phyloP scores from a whole-genome alignment of 1,284 basidiomycete species.

The Takashimella koratensis region DNA sequence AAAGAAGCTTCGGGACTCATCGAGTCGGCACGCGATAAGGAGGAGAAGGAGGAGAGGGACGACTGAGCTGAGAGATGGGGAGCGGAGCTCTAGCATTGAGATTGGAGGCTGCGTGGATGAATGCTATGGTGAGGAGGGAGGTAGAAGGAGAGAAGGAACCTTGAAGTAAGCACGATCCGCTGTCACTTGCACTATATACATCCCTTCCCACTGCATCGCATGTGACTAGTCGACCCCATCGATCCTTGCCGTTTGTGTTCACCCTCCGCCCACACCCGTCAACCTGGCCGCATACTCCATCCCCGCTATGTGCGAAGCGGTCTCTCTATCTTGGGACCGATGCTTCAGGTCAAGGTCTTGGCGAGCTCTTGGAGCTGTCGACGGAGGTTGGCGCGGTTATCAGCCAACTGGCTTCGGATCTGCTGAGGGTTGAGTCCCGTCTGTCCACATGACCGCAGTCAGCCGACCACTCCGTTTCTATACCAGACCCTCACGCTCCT shows the following conservation, averaged over 20 bases:
- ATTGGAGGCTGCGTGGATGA: too few relatives aligned
- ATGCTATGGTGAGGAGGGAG: too few relatives aligned
- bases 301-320: too few relatives aligned
- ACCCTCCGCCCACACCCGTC: background rate
- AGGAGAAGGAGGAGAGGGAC: background rate
- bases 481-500: too few relatives aligned
- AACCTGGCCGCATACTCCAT: background rate
- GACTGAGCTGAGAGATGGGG: too few relatives aligned
- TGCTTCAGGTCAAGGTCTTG: background rate
- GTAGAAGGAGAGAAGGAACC: background rate
- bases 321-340: background rate
- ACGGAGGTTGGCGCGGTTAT: background rate
- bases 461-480: background rate
- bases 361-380: background rate
- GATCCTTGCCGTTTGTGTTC: too few relatives aligned
- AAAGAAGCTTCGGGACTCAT: background rate
- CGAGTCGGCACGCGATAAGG: background rate
- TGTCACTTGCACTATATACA: background rate
- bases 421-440: slow-evolving; percentile 3
- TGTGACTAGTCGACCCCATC: too few relatives aligned
- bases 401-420: background rate
- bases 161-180: too few relatives aligned
- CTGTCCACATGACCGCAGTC: background rate
- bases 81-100: background rate
- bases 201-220: background rate